Conservation (phyloP, 1,284 basidiomycete species). For the Irpex sp. region DNA sequence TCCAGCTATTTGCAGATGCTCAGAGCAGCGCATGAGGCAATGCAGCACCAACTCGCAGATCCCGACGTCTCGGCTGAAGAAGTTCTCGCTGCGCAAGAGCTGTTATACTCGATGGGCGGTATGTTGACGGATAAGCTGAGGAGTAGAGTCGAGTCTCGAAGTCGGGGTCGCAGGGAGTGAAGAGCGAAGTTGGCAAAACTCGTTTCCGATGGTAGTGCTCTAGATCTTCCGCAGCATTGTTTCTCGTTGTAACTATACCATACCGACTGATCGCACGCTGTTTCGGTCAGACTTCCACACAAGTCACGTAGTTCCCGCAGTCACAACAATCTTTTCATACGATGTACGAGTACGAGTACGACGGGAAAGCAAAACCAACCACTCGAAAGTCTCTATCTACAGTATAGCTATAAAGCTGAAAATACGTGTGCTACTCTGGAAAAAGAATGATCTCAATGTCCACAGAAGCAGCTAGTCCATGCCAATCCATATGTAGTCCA, state of each 20-base stretch:
- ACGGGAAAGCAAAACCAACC: not conserved
- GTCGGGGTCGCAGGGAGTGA: not conserved
- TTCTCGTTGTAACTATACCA: too few species aligned
- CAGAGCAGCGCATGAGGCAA: not conserved
- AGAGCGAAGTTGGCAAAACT: too few species aligned
- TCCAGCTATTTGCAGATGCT: not conserved
- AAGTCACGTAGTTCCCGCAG: not conserved
- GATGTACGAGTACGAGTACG: not conserved
- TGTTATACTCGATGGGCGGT: not conserved
- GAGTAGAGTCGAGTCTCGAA: not conserved
- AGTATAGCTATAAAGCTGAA: too few species aligned
- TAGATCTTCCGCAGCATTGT: too few species aligned
- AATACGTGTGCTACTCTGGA: not conserved
- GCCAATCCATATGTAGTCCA: too few species aligned
- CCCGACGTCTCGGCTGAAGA: not conserved
- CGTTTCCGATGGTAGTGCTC: too few species aligned
- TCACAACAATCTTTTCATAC: not conserved
- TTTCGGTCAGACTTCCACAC: not conserved
- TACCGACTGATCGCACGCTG: too few species aligned
- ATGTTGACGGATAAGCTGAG: not conserved
- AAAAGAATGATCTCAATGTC: not conserved
- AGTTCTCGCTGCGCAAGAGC: slow-evolving; percentile 1
- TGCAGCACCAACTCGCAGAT: not conserved
- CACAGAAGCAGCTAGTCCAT: not conserved
- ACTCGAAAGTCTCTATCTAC: not conserved